Base-by-base conservation (phyloP, 306 rosid species). In the Medicago truncatula region DNA sequence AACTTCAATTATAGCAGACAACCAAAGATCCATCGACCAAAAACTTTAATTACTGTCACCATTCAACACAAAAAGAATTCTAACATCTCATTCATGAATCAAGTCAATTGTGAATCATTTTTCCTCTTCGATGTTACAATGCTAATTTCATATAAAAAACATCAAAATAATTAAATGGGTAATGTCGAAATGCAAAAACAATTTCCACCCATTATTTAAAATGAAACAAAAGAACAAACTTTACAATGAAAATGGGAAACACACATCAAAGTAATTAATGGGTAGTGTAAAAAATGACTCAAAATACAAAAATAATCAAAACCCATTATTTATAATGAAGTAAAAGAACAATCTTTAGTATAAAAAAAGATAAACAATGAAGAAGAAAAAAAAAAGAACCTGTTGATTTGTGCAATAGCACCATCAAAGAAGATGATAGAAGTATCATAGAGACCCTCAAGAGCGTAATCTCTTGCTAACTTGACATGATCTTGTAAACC, bases 401-500 rank as follows among this genome's bases (percentile, higher is more conserved):
- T 96, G 90, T 96, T 96, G 89, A 96, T 90, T 91, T 96, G 99
- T n/a, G 99, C 92, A 76, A 96, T 68, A 57, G 96, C 97, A 3
- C 99, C 99, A 13, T 96, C 98, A 76, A 96, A 96, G 87, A 96
- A 92, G 91, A 96, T 96, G 20, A 89, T 83, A 38, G 99, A 96
- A 66, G 96, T 89, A 68, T 96, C 99, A 67, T 96, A 96, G 63
- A 92, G 82, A 20, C 96, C 99, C 71, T 96, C 98, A n/a, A 88
- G 81, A 63, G 98, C 99, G 70, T 96, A 92, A 25, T 96, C 98
- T 76, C 97, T 75, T n/a, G 98, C 99, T 74, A 92, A 77, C 81
- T 92, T 96, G 75, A 92, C 86, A 81, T 96, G 99, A 36, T 96
- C 99, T 80, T 92, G 99, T 38, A 96, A 84, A 21, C 97, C 99